Conservation (phyloP, 164 flowering plant genomes). For the Macadamia tetraphylla region DNA sequence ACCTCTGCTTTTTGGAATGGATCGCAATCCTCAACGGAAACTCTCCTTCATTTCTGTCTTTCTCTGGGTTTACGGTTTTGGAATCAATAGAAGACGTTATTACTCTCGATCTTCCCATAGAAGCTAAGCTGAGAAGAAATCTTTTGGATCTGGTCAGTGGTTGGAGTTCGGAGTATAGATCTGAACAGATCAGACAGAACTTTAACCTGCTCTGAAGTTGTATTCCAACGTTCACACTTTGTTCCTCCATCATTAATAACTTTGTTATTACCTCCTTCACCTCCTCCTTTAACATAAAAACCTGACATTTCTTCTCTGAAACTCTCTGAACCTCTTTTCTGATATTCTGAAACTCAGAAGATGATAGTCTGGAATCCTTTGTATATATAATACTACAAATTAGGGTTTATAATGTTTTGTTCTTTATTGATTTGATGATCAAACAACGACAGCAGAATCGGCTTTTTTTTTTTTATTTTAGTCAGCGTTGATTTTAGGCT, state of each 20-base stretch:
- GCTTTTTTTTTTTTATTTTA: slow-evolving; percentile 19
- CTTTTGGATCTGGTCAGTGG: slow-evolving; percentile 90
- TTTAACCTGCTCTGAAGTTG: slow-evolving; percentile 85
- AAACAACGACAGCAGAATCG: slow-evolving; percentile 7
- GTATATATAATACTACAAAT: slow-evolving; percentile 20
- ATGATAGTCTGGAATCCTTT: slow-evolving; percentile 17
- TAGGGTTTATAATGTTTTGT: slow-evolving; percentile 3
- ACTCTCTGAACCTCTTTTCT: neutral
- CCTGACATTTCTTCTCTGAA: slow-evolving; percentile 50
- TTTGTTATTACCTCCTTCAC: slow-evolving; percentile 6
- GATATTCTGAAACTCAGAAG: slow-evolving; percentile 16
- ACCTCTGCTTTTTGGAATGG: slow-evolving; percentile 18
- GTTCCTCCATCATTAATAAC: slow-evolving; percentile 27
- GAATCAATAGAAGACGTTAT: slow-evolving; percentile 97
- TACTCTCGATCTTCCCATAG: slow-evolving; percentile 96
- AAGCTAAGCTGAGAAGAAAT: slow-evolving; percentile 85
- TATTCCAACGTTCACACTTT: slow-evolving; percentile 95
- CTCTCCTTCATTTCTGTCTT: slow-evolving; percentile 77
- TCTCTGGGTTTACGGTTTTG: slow-evolving; percentile 97
- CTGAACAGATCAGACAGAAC: slow-evolving; percentile 85
- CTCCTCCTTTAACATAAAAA: slow-evolving; percentile 41
- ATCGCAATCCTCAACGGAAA: slow-evolving; percentile 28
- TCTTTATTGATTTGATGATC: slow-evolving; percentile 11
- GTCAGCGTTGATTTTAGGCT: slow-evolving; percentile 42
- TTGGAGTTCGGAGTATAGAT: slow-evolving; percentile 91